A percentile compares a stretch with the other conserved stretches of the same genome.
phyloP scores from a whole-genome alignment of 2,329 filamentous ascomycete genomes.

The Paraphaeosphaeria sporulosa region DNA sequence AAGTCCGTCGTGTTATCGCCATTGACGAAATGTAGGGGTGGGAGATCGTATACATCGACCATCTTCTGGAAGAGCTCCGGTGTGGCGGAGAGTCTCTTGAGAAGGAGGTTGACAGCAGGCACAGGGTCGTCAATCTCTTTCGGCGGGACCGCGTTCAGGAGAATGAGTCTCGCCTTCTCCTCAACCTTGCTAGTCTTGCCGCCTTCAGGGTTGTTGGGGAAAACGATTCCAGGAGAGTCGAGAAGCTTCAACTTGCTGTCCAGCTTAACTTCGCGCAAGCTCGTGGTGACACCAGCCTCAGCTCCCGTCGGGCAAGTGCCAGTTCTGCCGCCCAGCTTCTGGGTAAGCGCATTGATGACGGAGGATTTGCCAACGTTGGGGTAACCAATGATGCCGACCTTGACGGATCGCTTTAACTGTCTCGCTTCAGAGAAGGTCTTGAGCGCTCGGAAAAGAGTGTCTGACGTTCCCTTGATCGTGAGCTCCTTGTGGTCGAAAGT shows the following conservation, averaged over 20 bases:
- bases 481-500: conserved; percentile 92
- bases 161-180: conserved; percentile 80
- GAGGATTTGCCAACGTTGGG: conserved; percentile 97
- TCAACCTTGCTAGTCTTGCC: conserved; percentile 65
- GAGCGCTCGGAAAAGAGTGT: conserved; percentile 84
- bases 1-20: conserved; percentile 89
- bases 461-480: conserved; percentile 84
- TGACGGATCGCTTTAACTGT: conserved; percentile 86
- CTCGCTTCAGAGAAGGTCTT: conserved; percentile 86
- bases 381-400: conserved; percentile 93
- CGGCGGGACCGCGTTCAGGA: conserved; percentile 90
- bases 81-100: conserved; percentile 78
- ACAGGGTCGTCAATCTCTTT: conserved; percentile 94
- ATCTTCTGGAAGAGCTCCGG: conserved; percentile 80
- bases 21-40: conserved; percentile 72
- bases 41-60: conserved; percentile 82
- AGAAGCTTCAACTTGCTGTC: conserved; percentile 93
- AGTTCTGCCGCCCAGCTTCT: conserved; percentile 73
- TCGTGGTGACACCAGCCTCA: conserved; percentile 91
- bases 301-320: conserved; percentile 85
- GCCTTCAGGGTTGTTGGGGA: conserved; percentile 69
- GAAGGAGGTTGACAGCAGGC: conserved; percentile 83
- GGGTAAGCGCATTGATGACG: conserved; percentile 90
- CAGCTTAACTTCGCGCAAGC: conserved; percentile 87
- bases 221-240: conserved; percentile 94